Base-by-base conservation (phyloP, 2,329 filamentous ascomycete genomes). In the Calonectria crousiana region DNA sequence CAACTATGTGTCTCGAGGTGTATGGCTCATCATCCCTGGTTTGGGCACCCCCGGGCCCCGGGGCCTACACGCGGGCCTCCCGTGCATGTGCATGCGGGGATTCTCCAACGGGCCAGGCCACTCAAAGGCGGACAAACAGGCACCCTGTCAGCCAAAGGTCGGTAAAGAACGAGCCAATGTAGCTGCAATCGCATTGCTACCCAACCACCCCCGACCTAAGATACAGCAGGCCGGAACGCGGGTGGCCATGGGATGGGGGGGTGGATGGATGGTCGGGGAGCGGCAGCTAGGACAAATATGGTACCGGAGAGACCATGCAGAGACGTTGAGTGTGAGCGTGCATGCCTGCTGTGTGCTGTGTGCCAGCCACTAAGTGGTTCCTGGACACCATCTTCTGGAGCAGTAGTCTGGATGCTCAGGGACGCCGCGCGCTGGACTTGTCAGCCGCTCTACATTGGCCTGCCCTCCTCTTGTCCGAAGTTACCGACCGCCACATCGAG, bases 131-230 rank as follows among this genome's bases (percentile, higher is more conserved):
- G 71, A 72, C 78, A 69, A 41, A 69, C 38, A 69, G 67, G 67
- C 58, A 66, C 71, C 67, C 52, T 53, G 67, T 73, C 71, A 73
- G 71, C 67, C 71, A 77, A 74, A 77, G 71, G 73, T 71, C 71
- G 73, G 67, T 76, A 72, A 76, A 70, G 69, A 38, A 68, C 69
- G 65, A 67, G 71, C 73, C 75, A 78, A 72, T 69, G 71, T 70
- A 75, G 77, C 78, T 79, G 79, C 77, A 74, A 78, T 80, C 76
- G 79, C 79, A 81, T 80, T 80, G 79, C 72, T 80, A 80, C 79
- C 79, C 79, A 80, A 80, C 79, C 60, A 81, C 80, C 78, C 60
- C 60, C 67, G 44, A 68, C 30, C 30, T 53, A 47, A 65, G 65
- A 68, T 51, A 73, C 69, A 64, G 68, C 26, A 70, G 47, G 56